These are phyloP conservation scores for Microstroma glucosiphilum DNA, from an alignment of 1,284 basidiomycete species.

Conservation along the genomic window DNA sequence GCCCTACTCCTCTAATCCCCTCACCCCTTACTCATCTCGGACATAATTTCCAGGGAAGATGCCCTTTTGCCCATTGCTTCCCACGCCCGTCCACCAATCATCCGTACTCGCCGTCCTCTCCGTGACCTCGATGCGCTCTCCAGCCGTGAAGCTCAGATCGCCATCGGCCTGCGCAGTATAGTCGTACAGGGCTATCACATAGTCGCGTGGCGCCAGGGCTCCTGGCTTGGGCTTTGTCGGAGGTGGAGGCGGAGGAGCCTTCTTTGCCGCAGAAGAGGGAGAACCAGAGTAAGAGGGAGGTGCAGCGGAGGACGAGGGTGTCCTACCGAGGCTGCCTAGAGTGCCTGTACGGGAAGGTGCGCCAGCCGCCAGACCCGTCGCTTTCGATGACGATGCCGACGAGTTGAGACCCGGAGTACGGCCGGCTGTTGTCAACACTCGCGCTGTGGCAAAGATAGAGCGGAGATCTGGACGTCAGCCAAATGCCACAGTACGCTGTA, in stretches of 20 bases:
- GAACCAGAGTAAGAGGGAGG: constrained; percentile 48
- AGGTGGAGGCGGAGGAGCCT: constrained; percentile 74
- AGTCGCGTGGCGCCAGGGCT: constrained; percentile 56
- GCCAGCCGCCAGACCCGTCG: constrained; percentile 13
- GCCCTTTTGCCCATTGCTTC: constrained; percentile 71
- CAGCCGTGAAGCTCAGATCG: constrained; percentile 81
- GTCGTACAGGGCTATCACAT: constrained; percentile 91
- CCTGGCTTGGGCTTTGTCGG: constrained; percentile 67
- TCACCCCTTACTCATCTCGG: neutral
- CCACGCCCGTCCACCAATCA: constrained; percentile 95
- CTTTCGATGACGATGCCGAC: neutral
- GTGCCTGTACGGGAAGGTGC: constrained; percentile 14
- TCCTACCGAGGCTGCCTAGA: constrained; percentile 10
- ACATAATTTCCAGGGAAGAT: constrained; percentile 73
- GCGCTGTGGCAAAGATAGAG: constrained; percentile 9
- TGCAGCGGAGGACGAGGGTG: constrained; percentile 28
- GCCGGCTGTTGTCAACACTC: constrained; percentile 16
- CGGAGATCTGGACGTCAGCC: no score
- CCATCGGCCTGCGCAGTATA: constrained; percentile 74
- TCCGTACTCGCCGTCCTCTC: constrained; percentile 76
- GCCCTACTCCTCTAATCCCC: neutral
- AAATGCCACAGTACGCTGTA: no score
- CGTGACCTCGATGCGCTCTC: constrained; percentile 89
- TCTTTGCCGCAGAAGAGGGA: constrained; percentile 51
- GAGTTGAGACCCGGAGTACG: neutral